Base-by-base conservation (phyloP, 345 rosid species). In the Eucalyptus caleyi region DNA sequence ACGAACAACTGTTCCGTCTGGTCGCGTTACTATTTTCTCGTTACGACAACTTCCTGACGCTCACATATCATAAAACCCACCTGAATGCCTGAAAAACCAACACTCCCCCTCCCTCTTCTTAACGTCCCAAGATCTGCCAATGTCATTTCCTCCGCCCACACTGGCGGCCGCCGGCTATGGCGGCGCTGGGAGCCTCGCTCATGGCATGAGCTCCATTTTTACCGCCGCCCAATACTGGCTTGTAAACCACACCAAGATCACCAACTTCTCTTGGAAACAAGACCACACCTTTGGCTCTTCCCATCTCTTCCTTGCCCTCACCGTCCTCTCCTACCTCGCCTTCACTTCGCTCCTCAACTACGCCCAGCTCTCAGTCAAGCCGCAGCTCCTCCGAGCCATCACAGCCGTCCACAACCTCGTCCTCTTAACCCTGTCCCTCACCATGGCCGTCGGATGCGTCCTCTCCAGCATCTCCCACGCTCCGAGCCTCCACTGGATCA, bases 361-460 rank as follows among this genome's bases (percentile, higher is more conserved):
- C 90, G 89, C 92, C 92, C 80, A 67, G 80, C 23, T 32, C 23
- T 32, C 80, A 32, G 80, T 88, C 93, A n/a, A 88, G 89, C 88
- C 95, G 18, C 89, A 42, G 42, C 42, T 93, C 91, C 94, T 95
- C 90, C 93, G 95, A 91, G 94, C 95, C 62, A 91, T 96, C 93
- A 94, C 98, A 3, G 96, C 97, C 92, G 19, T 95, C 89, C 99
- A 97, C 87, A 96, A 94, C 94, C 88, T 96, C 88, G 56, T 89
- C 89, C 97, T 96, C 90, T 88, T 89, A 88, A 90, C 93, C 86
- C 91, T 96, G 86, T 97, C 99, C 54, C 85, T 93, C 86, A 42
- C 89, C 93, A 95, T 96, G 97, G 95, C 99, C 91, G 6, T 92
- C 13, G 99, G 99, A 16, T 91, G 95, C 95, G 89, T 91, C 51